These are phyloP conservation scores for Coelastrella sp. DNA, from an alignment of 139 green algal species.

Conservation along the genomic window DNA sequence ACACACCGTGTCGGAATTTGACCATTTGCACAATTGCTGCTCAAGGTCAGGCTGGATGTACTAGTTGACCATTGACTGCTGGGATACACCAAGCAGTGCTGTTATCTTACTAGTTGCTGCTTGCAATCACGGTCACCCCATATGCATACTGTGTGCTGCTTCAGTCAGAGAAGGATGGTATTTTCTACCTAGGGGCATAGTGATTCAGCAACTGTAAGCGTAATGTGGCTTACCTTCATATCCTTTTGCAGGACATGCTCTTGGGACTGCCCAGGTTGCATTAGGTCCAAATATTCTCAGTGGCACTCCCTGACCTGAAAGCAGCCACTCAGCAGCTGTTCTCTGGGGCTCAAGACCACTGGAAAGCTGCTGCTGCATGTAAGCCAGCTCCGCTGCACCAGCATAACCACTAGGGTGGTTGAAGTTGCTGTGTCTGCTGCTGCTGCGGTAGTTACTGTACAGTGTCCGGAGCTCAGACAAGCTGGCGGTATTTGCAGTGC, in stretches of 20 bases:
- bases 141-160: too few relatives aligned
- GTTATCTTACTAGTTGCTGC: too few relatives aligned
- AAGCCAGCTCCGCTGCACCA: conserved; percentile 12
- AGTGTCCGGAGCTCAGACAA: not conserved
- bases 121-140: too few relatives aligned
- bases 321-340: not conserved
- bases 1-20: too few relatives aligned
- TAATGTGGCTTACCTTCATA: conserved; percentile 9
- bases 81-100: too few relatives aligned
- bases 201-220: too few relatives aligned
- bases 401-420: not conserved
- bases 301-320: not conserved
- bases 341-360: not conserved
- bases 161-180: too few relatives aligned
- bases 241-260: not conserved
- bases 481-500: not conserved
- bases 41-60: too few relatives aligned
- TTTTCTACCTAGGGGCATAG: too few relatives aligned
- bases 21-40: too few relatives aligned
- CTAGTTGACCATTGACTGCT: too few relatives aligned
- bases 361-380: conserved; percentile 3
- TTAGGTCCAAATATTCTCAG: not conserved
- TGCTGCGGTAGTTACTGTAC: not conserved
- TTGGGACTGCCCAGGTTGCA: not conserved
- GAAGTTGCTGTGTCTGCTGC: not conserved